Percentiles rank a stretch among this genome's conserved stretches.
phyloP scores from a whole-genome alignment of 257 asterid genomes.

The Echites panduratus region DNA sequence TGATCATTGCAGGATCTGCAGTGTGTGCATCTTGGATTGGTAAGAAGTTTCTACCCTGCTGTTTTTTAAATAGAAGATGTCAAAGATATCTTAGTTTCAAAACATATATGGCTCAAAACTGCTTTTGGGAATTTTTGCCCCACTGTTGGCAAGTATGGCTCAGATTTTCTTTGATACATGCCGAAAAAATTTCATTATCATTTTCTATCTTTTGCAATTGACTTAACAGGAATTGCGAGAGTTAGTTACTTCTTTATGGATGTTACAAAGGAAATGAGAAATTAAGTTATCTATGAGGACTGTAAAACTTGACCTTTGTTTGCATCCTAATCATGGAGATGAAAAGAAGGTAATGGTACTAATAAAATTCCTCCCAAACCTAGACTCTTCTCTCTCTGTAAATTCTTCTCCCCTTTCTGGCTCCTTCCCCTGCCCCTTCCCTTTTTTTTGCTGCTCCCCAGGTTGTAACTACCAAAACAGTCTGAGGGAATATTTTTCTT shows the following conservation, averaged over 20 bases:
- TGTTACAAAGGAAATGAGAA: not conserved
- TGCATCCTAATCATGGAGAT: not conserved
- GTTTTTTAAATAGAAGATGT: not conserved
- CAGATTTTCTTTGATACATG: not conserved
- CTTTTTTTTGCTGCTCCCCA: not conserved
- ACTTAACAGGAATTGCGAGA: not conserved
- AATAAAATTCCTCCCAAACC: not conserved
- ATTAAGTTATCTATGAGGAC: not conserved
- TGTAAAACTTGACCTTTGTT: not conserved
- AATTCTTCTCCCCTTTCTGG: no score
- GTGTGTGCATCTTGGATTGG: slow-evolving; percentile 97
- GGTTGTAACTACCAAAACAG: not conserved
- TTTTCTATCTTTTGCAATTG: not conserved
- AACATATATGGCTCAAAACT: not conserved
- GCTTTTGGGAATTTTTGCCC: not conserved
- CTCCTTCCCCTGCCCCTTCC: no score
- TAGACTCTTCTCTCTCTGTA: not conserved
- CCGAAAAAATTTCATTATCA: not conserved
- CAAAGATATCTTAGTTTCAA: not conserved
- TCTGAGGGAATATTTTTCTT: not conserved
- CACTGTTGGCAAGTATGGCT: no score
- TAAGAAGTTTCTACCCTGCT: slow-evolving; percentile 28
- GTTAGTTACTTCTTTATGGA: not conserved
- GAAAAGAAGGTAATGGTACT: not conserved
- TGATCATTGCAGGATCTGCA: slow-evolving; percentile 95